Evolutionary conservation across 164 flowering plant species (phyloP).

Genomic region (Chimonanthus praecox): DNA sequence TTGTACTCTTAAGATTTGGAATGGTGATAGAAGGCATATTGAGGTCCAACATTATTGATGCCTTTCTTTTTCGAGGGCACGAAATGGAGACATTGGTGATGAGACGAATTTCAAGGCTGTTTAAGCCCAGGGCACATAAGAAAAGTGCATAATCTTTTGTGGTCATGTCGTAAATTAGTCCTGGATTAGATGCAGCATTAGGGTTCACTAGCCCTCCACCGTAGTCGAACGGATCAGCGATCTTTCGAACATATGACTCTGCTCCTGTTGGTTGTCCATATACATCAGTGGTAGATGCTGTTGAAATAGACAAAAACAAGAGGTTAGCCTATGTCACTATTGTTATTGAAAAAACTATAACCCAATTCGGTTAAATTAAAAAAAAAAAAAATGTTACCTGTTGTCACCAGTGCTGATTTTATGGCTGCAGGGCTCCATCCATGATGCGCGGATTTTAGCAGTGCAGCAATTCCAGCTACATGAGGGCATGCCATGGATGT

Average conservation of each 20-base stretch:
- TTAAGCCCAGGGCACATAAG: conserved; percentile 35
- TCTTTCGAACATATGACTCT: conserved; percentile 24
- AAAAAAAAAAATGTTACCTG: conserved; percentile 23
- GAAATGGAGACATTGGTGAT: too few relatives aligned
- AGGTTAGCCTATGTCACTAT: neutral
- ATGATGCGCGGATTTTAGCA: conserved; percentile 35
- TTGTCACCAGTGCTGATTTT: conserved; percentile 31
- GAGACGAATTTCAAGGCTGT: neutral
- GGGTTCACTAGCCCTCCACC: conserved; percentile 39
- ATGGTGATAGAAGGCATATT: conserved; percentile 47
- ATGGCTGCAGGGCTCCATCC: conserved; percentile 46
- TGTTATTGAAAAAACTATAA: too few relatives aligned
- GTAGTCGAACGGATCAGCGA: conserved; percentile 33
- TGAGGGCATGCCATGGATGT: conserved; percentile 55
- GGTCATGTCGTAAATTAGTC: conserved; percentile 31
- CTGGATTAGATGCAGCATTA: conserved; percentile 33
- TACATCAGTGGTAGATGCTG: conserved; percentile 14
- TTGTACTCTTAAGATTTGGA: conserved; percentile 38
- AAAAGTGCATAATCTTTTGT: conserved; percentile 7
- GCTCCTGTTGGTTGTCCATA: conserved; percentile 12
- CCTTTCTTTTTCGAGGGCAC: neutral
- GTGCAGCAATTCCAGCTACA: conserved; percentile 17
- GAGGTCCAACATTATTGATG: conserved; percentile 15
- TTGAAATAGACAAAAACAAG: neutral
- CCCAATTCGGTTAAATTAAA: neutral